A percentile compares a stretch with the other conserved stretches of the same genome.
phyloP scores from a whole-genome alignment of 176 grass and related monocot species.

The Musa beccarii region DNA sequence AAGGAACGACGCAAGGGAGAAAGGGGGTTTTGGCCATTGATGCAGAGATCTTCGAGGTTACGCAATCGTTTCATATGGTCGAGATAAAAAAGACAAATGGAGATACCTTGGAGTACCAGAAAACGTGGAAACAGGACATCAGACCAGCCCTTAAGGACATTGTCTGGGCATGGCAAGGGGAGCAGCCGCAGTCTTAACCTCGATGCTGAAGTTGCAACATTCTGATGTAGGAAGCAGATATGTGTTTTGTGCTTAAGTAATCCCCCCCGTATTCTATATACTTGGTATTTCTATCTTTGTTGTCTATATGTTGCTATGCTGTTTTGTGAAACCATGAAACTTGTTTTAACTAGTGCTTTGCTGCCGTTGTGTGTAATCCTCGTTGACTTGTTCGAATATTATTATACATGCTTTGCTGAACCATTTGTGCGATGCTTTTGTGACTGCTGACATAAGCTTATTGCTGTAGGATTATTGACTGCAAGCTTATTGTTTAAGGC shows the following conservation, averaged over 20 bases:
- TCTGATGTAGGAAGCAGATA: not conserved
- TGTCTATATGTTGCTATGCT: no score
- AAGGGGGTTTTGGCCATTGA: not conserved
- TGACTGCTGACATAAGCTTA: no score
- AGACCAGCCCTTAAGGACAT: slow-evolving; percentile 12
- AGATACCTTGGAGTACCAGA: slow-evolving; percentile 14
- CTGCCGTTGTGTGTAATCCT: no score
- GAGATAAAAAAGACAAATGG: slow-evolving; percentile 12
- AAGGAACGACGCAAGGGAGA: not conserved
- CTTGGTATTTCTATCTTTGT: not conserved
- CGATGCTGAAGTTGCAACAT: not conserved
- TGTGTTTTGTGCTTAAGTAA: not conserved
- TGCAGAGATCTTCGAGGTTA: slow-evolving; percentile 11
- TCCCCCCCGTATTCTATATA: not conserved
- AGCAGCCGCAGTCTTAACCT: not conserved
- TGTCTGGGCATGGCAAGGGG: slow-evolving; percentile 3
- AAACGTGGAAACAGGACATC: slow-evolving; percentile 2
- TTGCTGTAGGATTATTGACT: no score
- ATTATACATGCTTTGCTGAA: not conserved
- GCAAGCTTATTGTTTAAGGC: no score
- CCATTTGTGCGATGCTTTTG: not conserved
- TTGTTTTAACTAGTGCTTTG: no score
- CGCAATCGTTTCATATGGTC: not conserved
- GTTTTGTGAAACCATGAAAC: not conserved
- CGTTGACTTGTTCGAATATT: not conserved